A percentile compares a stretch with the other conserved stretches of the same genome.
phyloP scores from a whole-genome alignment of 2,329 filamentous ascomycete genomes.

The Tolypocladium inflatum region DNA sequence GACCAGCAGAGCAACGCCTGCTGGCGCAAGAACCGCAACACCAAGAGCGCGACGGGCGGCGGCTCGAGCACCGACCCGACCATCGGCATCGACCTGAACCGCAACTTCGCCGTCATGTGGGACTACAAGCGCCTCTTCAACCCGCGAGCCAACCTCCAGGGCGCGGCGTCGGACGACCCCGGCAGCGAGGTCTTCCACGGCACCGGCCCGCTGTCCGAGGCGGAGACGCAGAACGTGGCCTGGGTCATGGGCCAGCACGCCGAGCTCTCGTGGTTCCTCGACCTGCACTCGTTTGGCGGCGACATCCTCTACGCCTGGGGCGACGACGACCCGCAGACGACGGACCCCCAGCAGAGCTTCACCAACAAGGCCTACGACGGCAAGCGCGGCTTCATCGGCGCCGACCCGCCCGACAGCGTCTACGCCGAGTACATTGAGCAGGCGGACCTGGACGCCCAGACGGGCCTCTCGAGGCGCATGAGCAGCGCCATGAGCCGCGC shows the following conservation, averaged over 20 bases:
- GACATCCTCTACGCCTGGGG: constrained; percentile 48
- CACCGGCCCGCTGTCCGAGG: constrained; percentile 40
- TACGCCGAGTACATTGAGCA: constrained; percentile 36
- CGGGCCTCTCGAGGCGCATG: constrained; percentile 22
- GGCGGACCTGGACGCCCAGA: constrained; percentile 25
- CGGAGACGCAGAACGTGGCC: constrained; percentile 45
- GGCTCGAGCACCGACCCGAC: constrained; percentile 5
- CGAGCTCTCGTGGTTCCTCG: constrained; percentile 46
- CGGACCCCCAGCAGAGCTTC: constrained; percentile 38
- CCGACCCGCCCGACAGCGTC: constrained; percentile 17
- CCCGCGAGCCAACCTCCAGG: constrained; percentile 21
- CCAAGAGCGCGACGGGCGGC: constrained; percentile 21
- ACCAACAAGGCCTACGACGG: constrained; percentile 41
- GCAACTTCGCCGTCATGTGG: constrained; percentile 51
- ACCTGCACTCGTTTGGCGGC: constrained; percentile 45
- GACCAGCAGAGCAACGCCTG: constrained; percentile 39
- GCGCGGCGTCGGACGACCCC: constrained; percentile 28
- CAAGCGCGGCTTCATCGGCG: constrained; percentile 35
- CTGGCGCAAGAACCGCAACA: constrained; percentile 49
- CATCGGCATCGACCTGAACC: constrained; percentile 43
- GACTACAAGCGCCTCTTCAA: constrained; percentile 37
- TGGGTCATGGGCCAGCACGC: constrained; percentile 40
- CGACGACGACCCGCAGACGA: constrained; percentile 41
- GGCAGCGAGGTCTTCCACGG: constrained; percentile 40
- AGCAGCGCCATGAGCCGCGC: constrained; percentile 28